Evolutionary conservation across 805 yeast species (phyloP), one percentile per base, ranked within the genome.

Genomic region (Kodamaea nitidulidarum): DNA sequence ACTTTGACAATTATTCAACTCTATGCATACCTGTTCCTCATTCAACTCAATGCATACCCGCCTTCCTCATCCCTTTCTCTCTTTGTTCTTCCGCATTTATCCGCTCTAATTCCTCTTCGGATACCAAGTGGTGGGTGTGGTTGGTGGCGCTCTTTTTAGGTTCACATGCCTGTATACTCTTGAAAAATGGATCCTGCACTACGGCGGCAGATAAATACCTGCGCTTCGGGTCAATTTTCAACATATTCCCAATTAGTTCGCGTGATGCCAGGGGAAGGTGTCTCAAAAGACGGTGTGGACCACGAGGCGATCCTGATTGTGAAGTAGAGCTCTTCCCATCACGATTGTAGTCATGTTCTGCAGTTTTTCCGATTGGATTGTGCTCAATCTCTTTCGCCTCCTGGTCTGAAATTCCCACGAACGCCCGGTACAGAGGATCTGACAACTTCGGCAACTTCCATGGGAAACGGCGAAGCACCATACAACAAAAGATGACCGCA

Each of bases 401-500:
- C n/a, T 36, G 37, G 16, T 36, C 33, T 7, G 39, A 15, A n/a
- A 54, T 32, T 36, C 58, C 50, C 17, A 73, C 63, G 55, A 83
- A 91, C 44, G 86, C 71, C 41, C 78, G 73, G 66, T 74, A 91
- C 4, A 93, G 80, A 39, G 79, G 79, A 58, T 90, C 96, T 5
- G 78, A 66, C 17, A 67, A 62, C 48, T 82, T 80, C n/a, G 97
- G 96, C 2, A 90, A 76, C 58, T 88, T 88, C 98, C 98, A 91
- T 1, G 98, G 98, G 63, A 91, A 91, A 44, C 95, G 65, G 49
- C 84, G 77, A 48, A 90, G 65, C 2, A 83, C 71, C 90, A 88
- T 85, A 63, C 98, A 90, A 58, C 95, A 88, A 56, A 75, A 91
- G 38, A 93, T 87, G 20, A 91, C 86, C 0, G 95, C 98, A 38